Percentiles rank a stretch among this genome's conserved stretches.
Conservation (phyloP, 768 basidiomycete species). For the Trametes coccinea region DNA sequence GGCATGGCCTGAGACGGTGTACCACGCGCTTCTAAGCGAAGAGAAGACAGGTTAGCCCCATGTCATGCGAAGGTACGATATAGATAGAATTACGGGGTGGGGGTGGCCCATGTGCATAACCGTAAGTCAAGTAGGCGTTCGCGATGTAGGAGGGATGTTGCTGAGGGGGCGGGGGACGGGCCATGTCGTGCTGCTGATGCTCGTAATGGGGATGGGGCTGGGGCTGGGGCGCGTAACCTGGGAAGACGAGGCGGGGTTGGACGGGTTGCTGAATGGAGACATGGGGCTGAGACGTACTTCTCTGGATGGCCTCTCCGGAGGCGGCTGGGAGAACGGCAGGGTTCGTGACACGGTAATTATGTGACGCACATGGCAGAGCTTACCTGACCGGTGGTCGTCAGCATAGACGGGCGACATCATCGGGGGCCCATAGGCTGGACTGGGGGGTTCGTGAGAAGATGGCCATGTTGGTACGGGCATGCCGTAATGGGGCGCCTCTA, state of each 20-base stretch:
- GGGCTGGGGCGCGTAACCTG: constrained; percentile 16
- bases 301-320: constrained; percentile 9
- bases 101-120: constrained; percentile 9
- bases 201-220: constrained; percentile 22
- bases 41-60: constrained; percentile 52
- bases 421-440: constrained; percentile 43
- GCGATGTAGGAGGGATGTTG: constrained; percentile 17
- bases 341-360: constrained; percentile 4
- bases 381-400: constrained; percentile 56
- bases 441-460: constrained; percentile 38
- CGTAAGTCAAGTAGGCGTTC: constrained; percentile 23
- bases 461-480: constrained; percentile 29
- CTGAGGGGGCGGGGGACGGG: constrained; percentile 3
- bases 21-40: constrained; percentile 58
- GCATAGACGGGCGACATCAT: constrained; percentile 51
- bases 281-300: constrained; percentile 12
- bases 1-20: constrained; percentile 38
- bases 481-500: constrained; percentile 29
- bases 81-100: constrained; percentile 25
- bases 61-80: constrained; percentile 47
- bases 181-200: constrained; percentile 7
- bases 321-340: constrained; percentile 3
- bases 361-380: constrained; percentile 25
- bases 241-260: background rate
- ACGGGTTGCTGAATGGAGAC: background rate